Conservation (phyloP, 257 asterid species). For the Cruciata laevipes region DNA sequence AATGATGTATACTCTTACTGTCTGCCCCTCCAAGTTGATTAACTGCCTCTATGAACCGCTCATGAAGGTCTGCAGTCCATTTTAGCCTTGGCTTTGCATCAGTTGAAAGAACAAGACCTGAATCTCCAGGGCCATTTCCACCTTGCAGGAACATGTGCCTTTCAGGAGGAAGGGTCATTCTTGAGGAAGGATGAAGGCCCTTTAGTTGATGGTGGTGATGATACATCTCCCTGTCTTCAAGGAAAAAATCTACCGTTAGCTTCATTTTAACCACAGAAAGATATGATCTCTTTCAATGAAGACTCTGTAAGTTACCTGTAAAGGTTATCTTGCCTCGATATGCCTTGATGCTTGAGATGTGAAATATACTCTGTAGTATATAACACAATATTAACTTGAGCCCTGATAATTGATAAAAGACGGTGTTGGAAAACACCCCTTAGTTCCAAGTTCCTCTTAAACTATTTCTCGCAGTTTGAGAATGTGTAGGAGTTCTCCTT, state of each 20-base stretch:
- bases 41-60: constrained; percentile 87
- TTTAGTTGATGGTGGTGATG: constrained; percentile 62
- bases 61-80: constrained; percentile 92
- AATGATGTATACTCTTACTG: constrained; percentile 46
- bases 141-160: constrained; percentile 72
- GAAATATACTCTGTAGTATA: constrained; percentile 22
- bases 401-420: constrained; percentile 20
- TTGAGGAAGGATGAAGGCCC: constrained; percentile 44
- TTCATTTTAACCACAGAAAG: constrained; percentile 18
- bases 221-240: constrained; percentile 46
- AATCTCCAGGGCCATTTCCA: constrained; percentile 52
- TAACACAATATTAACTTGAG: constrained; percentile 10
- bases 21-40: constrained; percentile 98
- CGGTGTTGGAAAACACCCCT: constrained; percentile 25
- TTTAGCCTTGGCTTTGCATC: constrained; percentile 97
- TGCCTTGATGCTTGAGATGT: constrained; percentile 26
- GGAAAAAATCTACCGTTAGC: constrained; percentile 24
- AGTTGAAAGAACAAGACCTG: constrained; percentile 87
- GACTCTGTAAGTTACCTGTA: constrained; percentile 37
- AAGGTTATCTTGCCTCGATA: constrained; percentile 25
- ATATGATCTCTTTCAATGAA: constrained; percentile 6
- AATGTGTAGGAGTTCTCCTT: constrained; percentile 38
- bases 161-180: constrained; percentile 57
- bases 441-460: constrained; percentile 30
- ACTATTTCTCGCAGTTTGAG: constrained; percentile 23